Evolutionary conservation across 2,329 filamentous ascomycete genomes (phyloP).

Genomic region (Claviceps monticola): DNA sequence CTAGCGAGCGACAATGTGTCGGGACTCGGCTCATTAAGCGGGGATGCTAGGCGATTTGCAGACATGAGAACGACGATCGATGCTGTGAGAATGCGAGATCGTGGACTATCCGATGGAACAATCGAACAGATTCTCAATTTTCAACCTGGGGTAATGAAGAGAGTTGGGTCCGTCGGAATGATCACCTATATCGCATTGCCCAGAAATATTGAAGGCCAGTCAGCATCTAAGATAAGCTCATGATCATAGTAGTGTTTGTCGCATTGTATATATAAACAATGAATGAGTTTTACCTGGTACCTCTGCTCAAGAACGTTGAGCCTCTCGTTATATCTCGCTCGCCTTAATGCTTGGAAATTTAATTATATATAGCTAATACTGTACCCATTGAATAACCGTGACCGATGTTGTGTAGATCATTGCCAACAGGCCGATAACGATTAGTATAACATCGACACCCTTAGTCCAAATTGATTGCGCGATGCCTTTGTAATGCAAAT

Average conservation of each 20-base stretch:
- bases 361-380: background rate
- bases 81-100: slow-evolving; percentile 3
- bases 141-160: background rate
- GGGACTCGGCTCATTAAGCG: background rate
- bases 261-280: too few relatives aligned
- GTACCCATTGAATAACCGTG: slow-evolving; percentile 30
- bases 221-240: too few relatives aligned
- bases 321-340: too few relatives aligned
- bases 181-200: background rate
- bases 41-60: slow-evolving; percentile 1
- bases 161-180: background rate
- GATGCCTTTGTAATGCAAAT: slow-evolving; percentile 53
- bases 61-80: slow-evolving; percentile 2
- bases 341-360: too few relatives aligned
- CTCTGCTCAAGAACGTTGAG: too few relatives aligned
- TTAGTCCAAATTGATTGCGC: slow-evolving; percentile 43
- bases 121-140: slow-evolving; percentile 1
- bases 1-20: background rate
- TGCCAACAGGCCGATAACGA: slow-evolving; percentile 47
- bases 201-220: background rate
- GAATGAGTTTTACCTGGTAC: too few relatives aligned
- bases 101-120: background rate
- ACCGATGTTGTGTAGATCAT: slow-evolving; percentile 61
- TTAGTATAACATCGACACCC: slow-evolving; percentile 45
- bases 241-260: too few relatives aligned